Base-by-base conservation (phyloP, 139 green algal genomes). In the Asterochloris erici region DNA sequence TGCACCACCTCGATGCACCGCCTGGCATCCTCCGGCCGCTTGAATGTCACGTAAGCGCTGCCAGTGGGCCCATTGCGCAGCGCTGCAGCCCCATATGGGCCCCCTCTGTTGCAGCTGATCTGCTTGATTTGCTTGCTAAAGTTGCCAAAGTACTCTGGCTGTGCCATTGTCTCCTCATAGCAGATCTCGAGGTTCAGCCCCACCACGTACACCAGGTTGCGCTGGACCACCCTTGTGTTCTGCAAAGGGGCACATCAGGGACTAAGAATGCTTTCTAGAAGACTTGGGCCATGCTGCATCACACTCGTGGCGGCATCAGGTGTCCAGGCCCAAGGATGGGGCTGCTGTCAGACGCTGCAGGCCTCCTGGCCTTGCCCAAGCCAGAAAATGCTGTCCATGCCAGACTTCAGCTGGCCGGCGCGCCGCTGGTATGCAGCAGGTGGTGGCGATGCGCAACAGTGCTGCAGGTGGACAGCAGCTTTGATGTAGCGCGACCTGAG, bases 131-230 rank as follows among this genome's bases (percentile, higher is more conserved):
- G 88, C 23, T 91, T 88, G n/a, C 95, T 96, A 89, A 94, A 98
- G 66, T 92, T 86, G 15, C 93, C 93, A 90, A 98, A 98, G 86
- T 95, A 93, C 23, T 92, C 83, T 38, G 69, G n/a, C 27, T 63
- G 78, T 47, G 68, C 64, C 61, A 93, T 78, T 79, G 92, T 88
- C 27, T 97, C 94, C 83, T 98, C 95, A 23, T 88, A 81, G 87
- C 95, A 98, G 23, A 95, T 90, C 14, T 94, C 88, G 77, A 97
- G 80, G 17, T 89, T 82, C 63, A 98, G 79, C 14, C 95, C 95
- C 73, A 98, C 93, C 0, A 91, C 91, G 83, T 98, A 98, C 17
- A 98, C 95, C 78, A 98, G 89, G 86, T 96, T 98, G 69, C 91
- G 89, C 91, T 98, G 95, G 15, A 98, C 91, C 60, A 98, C 95